A percentile compares a stretch with the other conserved stretches of the same genome.
Conservation (phyloP, 2,329 filamentous ascomycete genomes). For the Coniochaeta pulveracea region DNA sequence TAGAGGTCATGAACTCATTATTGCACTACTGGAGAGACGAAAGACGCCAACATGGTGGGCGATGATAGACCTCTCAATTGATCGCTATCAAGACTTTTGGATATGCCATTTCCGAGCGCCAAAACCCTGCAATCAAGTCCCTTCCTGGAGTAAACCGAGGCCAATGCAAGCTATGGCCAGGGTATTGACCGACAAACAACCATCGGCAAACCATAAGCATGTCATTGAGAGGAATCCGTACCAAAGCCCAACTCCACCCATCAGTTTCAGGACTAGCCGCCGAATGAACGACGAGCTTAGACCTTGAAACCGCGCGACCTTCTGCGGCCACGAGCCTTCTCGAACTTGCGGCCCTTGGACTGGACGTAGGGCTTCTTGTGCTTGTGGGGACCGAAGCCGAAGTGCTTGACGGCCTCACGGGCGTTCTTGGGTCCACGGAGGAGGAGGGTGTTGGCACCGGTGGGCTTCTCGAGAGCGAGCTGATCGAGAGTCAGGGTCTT, state of each 20-base stretch:
- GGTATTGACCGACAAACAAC: not conserved
- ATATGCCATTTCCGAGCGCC: conserved; percentile 11
- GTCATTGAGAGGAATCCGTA: conserved; percentile 3
- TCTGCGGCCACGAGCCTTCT: conserved; percentile 97
- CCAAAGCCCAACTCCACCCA: not conserved
- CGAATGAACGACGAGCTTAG: too few species aligned
- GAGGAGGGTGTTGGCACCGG: conserved; percentile 92
- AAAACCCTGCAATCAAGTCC: conserved; percentile 21
- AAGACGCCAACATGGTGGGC: conserved; percentile 4
- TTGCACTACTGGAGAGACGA: too few species aligned
- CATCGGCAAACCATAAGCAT: conserved; percentile 2
- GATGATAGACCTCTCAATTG: conserved; percentile 9
- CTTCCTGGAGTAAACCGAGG: not conserved
- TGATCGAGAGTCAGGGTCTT: conserved; percentile 94
- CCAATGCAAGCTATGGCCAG: conserved; percentile 5
- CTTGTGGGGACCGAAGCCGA: conserved; percentile 95
- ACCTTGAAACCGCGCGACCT: conserved; percentile 99
- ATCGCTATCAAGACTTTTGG: conserved; percentile 13
- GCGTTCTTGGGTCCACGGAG: conserved; percentile 97
- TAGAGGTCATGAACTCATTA: too few species aligned
- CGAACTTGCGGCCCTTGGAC: conserved; percentile 99
- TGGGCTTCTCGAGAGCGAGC: conserved; percentile 88
- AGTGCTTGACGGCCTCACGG: conserved; percentile 97
- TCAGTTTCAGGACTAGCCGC: conserved; percentile 10
- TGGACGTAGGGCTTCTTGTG: conserved; percentile 97